These are phyloP conservation scores for Deinandra increscens DNA, from an alignment of 129 eudicot species.

Conservation along the genomic window DNA sequence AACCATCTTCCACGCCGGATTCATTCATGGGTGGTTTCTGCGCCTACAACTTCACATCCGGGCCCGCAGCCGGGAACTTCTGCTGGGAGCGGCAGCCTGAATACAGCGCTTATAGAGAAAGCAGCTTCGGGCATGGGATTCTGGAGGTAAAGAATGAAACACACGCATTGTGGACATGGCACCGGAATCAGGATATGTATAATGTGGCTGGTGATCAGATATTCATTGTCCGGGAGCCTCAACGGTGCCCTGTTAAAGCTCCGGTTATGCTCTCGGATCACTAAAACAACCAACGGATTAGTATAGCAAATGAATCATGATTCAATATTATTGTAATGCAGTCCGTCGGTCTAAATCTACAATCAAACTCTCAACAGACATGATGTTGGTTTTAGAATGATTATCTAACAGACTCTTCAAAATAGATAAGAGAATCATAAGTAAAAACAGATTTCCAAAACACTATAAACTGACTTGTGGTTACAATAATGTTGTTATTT, in stretches of 20 bases:
- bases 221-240: conserved; percentile 77
- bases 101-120: conserved; percentile 83
- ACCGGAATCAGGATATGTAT: conserved; percentile 80
- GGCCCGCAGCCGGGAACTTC: conserved; percentile 92
- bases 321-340: too few relatives aligned
- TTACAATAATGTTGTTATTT: too few relatives aligned
- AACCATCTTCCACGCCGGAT: conserved; percentile 84
- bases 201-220: conserved; percentile 65
- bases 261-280: conserved; percentile 27
- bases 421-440: too few relatives aligned
- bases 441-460: too few relatives aligned
- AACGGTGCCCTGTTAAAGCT: conserved; percentile 61
- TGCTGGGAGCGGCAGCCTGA: conserved; percentile 98
- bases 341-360: too few relatives aligned
- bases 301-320: not conserved
- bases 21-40: conserved; percentile 85
- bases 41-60: conserved; percentile 74
- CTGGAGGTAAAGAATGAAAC: conserved; percentile 91
- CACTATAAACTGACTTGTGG: too few relatives aligned
- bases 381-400: too few relatives aligned
- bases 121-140: conserved; percentile 95
- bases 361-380: too few relatives aligned
- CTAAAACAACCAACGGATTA: conserved; percentile 17
- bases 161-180: conserved; percentile 91
- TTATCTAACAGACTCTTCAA: too few relatives aligned